Evolutionary conservation across 2,329 filamentous ascomycete species (phyloP).

Genomic region (Alternaria longipes): DNA sequence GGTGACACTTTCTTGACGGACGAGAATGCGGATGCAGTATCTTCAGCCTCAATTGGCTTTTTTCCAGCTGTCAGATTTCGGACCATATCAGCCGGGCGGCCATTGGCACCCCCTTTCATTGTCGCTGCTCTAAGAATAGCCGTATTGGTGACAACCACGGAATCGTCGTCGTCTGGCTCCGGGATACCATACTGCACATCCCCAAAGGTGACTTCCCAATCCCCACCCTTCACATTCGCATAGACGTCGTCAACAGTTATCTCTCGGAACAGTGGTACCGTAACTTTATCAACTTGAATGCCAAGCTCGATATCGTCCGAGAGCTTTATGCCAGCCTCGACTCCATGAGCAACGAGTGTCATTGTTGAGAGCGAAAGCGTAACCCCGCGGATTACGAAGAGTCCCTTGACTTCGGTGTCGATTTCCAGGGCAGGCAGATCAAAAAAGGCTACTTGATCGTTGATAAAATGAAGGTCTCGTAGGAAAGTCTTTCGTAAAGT

Average conservation of each 20-base stretch:
- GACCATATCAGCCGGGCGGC: conserved; percentile 34
- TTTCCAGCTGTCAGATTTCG: conserved; percentile 53
- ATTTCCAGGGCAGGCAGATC: conserved; percentile 63
- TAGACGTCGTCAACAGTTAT: conserved; percentile 64
- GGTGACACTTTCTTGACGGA: conserved; percentile 56
- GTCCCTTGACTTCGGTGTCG: conserved; percentile 62
- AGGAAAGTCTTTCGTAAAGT: conserved; percentile 50
- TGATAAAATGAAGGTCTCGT: conserved; percentile 59
- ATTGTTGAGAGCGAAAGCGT: conserved; percentile 62
- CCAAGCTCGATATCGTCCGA: conserved; percentile 64
- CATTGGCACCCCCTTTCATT: conserved; percentile 11
- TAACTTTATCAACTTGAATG: conserved; percentile 60
- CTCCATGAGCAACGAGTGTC: conserved; percentile 61
- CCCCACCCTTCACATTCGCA: conserved; percentile 64
- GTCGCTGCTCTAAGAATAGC: conserved; percentile 57
- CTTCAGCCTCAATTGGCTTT: conserved; percentile 40
- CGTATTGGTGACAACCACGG: conserved; percentile 56
- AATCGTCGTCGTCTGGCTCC: conserved; percentile 51
- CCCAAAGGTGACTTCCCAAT: conserved; percentile 61
- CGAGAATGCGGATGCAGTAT: conserved; percentile 49
- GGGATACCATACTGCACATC: conserved; percentile 38
- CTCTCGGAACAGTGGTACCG: conserved; percentile 58
- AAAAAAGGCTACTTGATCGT: conserved; percentile 61
- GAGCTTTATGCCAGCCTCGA: conserved; percentile 64
- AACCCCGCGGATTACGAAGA: conserved; percentile 63